Conservation (phyloP, 441 rosid genomes). For the Eutrema salsugineum region DNA sequence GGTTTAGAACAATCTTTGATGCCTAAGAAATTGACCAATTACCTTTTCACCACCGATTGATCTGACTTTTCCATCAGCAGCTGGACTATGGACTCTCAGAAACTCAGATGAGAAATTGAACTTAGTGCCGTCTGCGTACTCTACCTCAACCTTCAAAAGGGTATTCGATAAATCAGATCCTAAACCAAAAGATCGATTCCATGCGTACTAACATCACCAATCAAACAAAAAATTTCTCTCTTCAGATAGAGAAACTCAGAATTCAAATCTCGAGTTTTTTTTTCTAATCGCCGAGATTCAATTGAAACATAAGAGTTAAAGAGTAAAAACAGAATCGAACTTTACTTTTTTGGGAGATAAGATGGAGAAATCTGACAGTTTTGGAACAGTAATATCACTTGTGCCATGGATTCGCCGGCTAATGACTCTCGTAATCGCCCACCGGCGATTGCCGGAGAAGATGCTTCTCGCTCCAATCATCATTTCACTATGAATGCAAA, state of each 20-base stretch:
- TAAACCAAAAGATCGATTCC: background rate
- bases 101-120: constrained; percentile 75
- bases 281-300: background rate
- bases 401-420: constrained; percentile 46
- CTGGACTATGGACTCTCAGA: constrained; percentile 80
- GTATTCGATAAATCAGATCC: constrained; percentile 20
- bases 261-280: background rate
- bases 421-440: constrained; percentile 35
- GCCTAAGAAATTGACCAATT: background rate
- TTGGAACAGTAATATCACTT: constrained; percentile 34
- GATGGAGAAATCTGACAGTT: constrained; percentile 66
- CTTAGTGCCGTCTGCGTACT: constrained; percentile 64
- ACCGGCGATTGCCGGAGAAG: constrained; percentile 15
- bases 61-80: constrained; percentile 89
- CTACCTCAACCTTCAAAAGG: constrained; percentile 66
- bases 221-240: background rate
- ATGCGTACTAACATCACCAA: background rate
- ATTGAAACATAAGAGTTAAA: background rate
- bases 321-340: background rate
- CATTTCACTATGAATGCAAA: background rate
- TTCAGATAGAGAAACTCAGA: background rate
- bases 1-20: background rate
- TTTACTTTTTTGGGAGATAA: constrained; percentile 63
- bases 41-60: constrained; percentile 93
- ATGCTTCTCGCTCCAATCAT: background rate